Evolutionary conservation across 176 grass and related monocot genomes (phyloP), one percentile per base, ranked within the genome.

Genomic region (Melocanna baccifera): DNA sequence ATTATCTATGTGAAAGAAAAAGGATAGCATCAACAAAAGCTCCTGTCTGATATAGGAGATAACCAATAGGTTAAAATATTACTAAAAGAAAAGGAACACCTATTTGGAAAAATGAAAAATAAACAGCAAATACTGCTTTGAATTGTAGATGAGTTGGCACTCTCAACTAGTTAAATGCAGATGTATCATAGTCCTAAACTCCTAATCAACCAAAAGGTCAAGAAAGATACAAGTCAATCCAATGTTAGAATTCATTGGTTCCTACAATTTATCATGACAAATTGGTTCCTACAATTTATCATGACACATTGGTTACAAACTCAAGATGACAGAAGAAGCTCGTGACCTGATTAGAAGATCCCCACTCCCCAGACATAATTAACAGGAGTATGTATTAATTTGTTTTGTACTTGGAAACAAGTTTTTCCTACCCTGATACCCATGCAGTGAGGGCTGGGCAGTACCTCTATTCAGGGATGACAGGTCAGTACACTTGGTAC

Each of bases 1-100:
- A 99, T 99, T 91, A 99, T 99, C 96, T 99, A 78, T 69, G 78
- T 53, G 37, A 45, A 52, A 73, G 42, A 75, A 19, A 62, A 57
- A 41, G 23, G 18, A 57, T 69, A 69, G 22, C 19, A 59, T 83
- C 32, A 83, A 9, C 8, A 70, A 70, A 82, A 82, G 11, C 12
- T 68, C 10, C 13, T 12, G 71, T 74, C 25, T 74, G 25, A 14
- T 29, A 57, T 15, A 66, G 56, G 20, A 78, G 36, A 77, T n/a
- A 86, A 11, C 5, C 1, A 36, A 75, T 41, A 52, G 6, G 43
- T 75, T 26, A 72, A 28, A 84, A 32, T 18, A 45, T 66, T 29
- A 50, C 48, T 67, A 59, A 6, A 61, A 76, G 28, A 58, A 57
- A 57, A 51, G 52, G 63, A 16, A 47, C 45, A 81, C 43, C 7